phyloP scores from a whole-genome alignment of 805 yeast species.

The Monosporozyma solicola region DNA sequence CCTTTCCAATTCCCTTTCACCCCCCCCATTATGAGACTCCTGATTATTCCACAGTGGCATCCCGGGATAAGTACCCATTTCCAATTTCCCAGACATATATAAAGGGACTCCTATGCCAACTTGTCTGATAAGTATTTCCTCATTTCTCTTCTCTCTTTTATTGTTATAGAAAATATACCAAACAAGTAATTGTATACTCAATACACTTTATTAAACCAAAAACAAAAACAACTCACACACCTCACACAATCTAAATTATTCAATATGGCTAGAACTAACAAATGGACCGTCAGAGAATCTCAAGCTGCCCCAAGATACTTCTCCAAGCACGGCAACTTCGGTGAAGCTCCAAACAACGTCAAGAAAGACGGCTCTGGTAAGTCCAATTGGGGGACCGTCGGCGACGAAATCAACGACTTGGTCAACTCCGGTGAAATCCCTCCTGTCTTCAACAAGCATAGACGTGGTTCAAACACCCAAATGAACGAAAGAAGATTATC shows the following conservation, averaged over 20 bases:
- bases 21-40: no score
- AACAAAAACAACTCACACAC: not conserved
- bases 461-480: slow-evolving; percentile 45
- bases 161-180: not conserved
- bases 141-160: not conserved
- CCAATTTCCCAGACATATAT: not conserved
- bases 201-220: not conserved
- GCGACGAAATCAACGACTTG: slow-evolving; percentile 65
- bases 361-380: slow-evolving; percentile 83
- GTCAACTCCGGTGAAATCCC: slow-evolving; percentile 49
- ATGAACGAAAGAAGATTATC: slow-evolving; percentile 35
- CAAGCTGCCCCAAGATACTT: slow-evolving; percentile 61
- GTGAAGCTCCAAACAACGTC: slow-evolving; percentile 63
- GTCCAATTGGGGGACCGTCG: slow-evolving; percentile 79
- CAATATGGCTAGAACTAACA: slow-evolving; percentile 63
- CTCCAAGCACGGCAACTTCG: slow-evolving; percentile 63
- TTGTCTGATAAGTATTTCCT: not conserved
- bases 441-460: slow-evolving; percentile 36
- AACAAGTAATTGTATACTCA: not conserved
- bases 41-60: no score
- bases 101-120: not conserved
- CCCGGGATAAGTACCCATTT: not conserved
- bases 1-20: not conserved
- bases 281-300: slow-evolving; percentile 60
- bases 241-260: not conserved